A percentile compares a stretch with the other conserved stretches of the same genome.
These are phyloP conservation scores for Corylus avellana DNA, from an alignment of 306 rosid genomes.

Conservation along the genomic window DNA sequence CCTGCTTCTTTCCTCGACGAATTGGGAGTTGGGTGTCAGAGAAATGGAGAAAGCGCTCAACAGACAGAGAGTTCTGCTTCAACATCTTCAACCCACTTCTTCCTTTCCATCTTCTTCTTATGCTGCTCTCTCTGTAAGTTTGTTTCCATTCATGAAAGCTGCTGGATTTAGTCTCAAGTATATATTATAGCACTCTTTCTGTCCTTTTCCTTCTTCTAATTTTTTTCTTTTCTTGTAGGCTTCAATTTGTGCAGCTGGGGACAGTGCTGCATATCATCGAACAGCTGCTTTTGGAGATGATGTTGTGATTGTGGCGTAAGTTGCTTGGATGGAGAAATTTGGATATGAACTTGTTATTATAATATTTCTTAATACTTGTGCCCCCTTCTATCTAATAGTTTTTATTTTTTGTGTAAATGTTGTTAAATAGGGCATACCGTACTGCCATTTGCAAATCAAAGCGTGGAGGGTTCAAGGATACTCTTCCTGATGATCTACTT, in stretches of 20 bases:
- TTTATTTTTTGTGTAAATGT: conserved; percentile 16
- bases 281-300: conserved; percentile 67
- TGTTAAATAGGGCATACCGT: conserved; percentile 63
- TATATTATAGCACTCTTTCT: not conserved
- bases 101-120: conserved; percentile 37
- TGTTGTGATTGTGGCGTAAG: conserved; percentile 88
- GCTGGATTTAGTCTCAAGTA: too few relatives aligned
- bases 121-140: conserved; percentile 60
- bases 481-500: conserved; percentile 84
- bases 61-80: conserved; percentile 67
- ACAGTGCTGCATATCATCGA: conserved; percentile 40
- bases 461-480: conserved; percentile 88
- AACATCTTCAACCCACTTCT: conserved; percentile 66
- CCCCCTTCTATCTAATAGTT: not conserved
- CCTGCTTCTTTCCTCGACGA: not conserved
- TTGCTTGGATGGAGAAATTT: conserved; percentile 16
- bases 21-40: not conserved
- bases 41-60: conserved; percentile 75
- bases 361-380: not conserved
- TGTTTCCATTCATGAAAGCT: not conserved
- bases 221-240: conserved; percentile 40
- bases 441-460: conserved; percentile 88
- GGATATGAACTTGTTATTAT: not conserved
- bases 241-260: conserved; percentile 63
- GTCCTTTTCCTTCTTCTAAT: not conserved